Evolutionary conservation across 2,329 filamentous ascomycete species (phyloP).

Genomic region (Epichloe baconii): DNA sequence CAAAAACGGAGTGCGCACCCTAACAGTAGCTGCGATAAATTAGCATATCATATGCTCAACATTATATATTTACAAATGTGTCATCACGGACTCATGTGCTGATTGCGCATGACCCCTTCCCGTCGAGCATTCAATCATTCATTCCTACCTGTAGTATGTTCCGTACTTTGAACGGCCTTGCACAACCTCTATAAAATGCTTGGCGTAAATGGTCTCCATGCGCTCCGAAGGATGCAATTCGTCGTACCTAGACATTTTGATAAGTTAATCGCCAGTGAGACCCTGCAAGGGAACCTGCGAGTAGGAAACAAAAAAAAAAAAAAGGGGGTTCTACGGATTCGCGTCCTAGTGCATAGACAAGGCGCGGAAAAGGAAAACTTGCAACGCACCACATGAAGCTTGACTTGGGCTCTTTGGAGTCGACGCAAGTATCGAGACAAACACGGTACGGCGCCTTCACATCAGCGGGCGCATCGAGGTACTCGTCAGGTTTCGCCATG

Average conservation of each 20-base stretch:
- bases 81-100: not conserved
- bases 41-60: too few species aligned
- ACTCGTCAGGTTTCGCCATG: constrained; percentile 43
- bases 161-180: constrained; percentile 28
- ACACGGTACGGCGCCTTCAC: constrained; percentile 43
- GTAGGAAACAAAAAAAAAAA: not conserved
- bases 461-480: constrained; percentile 51
- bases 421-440: constrained; percentile 32
- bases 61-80: not conserved
- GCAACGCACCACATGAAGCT: constrained; percentile 52
- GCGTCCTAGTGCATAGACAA: too few species aligned
- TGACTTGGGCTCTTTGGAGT: constrained; percentile 31
- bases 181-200: constrained; percentile 28
- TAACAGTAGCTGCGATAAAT: too few species aligned
- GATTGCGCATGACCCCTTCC: not conserved
- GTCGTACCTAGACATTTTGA: constrained; percentile 34
- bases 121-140: too few species aligned
- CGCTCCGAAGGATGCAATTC: constrained; percentile 58
- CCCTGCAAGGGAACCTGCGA: too few species aligned
- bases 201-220: constrained; percentile 31
- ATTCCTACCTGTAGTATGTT: constrained; percentile 13
- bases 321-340: not conserved
- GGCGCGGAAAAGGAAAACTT: constrained; percentile 4
- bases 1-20: too few species aligned
- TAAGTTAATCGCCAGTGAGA: not conserved